These are phyloP conservation scores for Phytophthora fragariae DNA, from an alignment of 352 stramenopile genomes.

Conservation along the genomic window DNA sequence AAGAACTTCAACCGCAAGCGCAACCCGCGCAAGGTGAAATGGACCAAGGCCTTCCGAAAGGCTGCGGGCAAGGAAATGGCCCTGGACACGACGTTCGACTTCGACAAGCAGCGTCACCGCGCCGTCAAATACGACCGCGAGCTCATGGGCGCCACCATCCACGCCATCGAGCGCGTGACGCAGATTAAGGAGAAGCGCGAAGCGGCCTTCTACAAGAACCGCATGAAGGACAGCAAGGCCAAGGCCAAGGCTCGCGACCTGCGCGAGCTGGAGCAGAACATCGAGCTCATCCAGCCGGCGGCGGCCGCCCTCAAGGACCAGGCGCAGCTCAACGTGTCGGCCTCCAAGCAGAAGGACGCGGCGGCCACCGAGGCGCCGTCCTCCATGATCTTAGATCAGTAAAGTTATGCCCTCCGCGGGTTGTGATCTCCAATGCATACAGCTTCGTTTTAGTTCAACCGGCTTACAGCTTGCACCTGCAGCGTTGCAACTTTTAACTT, in stretches of 20 bases:
- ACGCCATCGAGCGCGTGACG: constrained; percentile 98
- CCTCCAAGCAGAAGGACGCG: constrained; percentile 70
- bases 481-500: no score
- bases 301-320: constrained; percentile 77
- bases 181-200: constrained; percentile 98
- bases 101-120: constrained; percentile 99
- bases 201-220: constrained; percentile 97
- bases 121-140: constrained; percentile 99
- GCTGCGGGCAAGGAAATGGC: constrained; percentile 99
- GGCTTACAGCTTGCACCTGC: no score
- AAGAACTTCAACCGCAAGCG: constrained; percentile 99
- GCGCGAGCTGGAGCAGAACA: constrained; percentile 87
- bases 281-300: constrained; percentile 84
- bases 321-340: constrained; percentile 72
- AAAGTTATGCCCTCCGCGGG: constrained; percentile 50
- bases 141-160: constrained; percentile 98
- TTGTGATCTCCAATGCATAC: constrained; percentile 49
- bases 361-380: constrained; percentile 64
- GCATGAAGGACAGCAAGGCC: constrained; percentile 92
- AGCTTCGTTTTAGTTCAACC: constrained; percentile 30
- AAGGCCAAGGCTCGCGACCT: constrained; percentile 84
- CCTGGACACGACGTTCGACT: constrained; percentile 99
- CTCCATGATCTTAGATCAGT: constrained; percentile 90
- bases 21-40: constrained; percentile 99
- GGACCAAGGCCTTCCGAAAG: constrained; percentile 99